Conservation (phyloP, 2,329 filamentous ascomycete species). For the Colletotrichum cordylinicola region DNA sequence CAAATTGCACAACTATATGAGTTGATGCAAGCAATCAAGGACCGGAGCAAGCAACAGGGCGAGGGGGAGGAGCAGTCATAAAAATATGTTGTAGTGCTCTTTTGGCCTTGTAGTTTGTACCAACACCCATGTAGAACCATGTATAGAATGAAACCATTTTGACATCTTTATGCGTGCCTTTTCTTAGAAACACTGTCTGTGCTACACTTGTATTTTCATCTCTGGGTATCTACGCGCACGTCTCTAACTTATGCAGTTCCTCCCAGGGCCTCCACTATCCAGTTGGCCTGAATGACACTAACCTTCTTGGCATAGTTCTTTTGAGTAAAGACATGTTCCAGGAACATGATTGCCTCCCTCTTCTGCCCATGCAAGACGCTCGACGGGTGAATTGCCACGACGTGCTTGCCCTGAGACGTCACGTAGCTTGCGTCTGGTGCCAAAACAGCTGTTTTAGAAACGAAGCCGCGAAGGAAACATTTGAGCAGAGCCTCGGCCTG, state of each 20-base stretch:
- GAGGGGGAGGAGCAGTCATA: conserved; percentile 30
- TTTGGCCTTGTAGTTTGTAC: too few species aligned
- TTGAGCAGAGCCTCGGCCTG: conserved; percentile 59
- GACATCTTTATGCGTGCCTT: too few species aligned
- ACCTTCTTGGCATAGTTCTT: conserved; percentile 73
- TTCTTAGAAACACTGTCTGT: too few species aligned
- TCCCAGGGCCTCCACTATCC: conserved; percentile 60
- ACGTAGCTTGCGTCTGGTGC: conserved; percentile 66
- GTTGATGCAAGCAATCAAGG: conserved; percentile 81
- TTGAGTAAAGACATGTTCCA: conserved; percentile 70
- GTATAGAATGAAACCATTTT: neutral
- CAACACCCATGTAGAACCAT: neutral
- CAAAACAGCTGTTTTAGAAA: conserved; percentile 64
- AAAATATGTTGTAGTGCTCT: too few species aligned
- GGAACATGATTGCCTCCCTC: conserved; percentile 71
- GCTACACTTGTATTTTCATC: too few species aligned
- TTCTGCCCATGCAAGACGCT: conserved; percentile 69
- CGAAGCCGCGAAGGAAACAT: conserved; percentile 68
- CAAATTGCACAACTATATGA: conserved; percentile 77
- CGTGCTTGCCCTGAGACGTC: conserved; percentile 64
- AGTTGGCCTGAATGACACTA: conserved; percentile 63
- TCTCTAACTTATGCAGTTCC: neutral
- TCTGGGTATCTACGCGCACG: too few species aligned
- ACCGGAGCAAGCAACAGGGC: conserved; percentile 31
- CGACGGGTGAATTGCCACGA: conserved; percentile 66